Percentiles rank a stretch among this genome's conserved stretches.
phyloP scores from a whole-genome alignment of 2,329 filamentous ascomycete species.

The Knoxdaviesia proteae region DNA sequence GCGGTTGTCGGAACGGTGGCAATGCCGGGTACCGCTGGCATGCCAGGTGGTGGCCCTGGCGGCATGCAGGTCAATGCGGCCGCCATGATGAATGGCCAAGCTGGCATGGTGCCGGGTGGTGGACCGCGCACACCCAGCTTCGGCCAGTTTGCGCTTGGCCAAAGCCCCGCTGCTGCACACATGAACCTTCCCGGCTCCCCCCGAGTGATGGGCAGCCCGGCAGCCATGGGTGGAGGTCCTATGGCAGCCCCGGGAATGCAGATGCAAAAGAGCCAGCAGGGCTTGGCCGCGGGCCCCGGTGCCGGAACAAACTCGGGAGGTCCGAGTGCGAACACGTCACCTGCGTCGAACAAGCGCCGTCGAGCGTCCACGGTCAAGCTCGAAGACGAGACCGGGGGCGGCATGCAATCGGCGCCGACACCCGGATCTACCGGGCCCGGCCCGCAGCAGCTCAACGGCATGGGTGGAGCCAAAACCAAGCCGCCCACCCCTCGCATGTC shows the following conservation, averaged over 20 bases:
- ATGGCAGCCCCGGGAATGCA: constrained; percentile 48
- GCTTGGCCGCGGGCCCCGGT: constrained; percentile 8
- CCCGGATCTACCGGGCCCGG: constrained; percentile 18
- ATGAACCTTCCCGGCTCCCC: constrained; percentile 42
- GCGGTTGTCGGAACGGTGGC: too few relatives aligned
- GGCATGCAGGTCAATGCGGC: constrained; percentile 3
- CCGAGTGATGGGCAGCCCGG: constrained; percentile 36
- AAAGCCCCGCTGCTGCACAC: constrained; percentile 38
- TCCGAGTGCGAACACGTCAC: constrained; percentile 46
- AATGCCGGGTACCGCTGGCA: background rate
- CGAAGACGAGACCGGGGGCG: constrained; percentile 27
- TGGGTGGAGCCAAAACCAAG: constrained; percentile 25
- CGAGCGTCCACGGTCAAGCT: constrained; percentile 35
- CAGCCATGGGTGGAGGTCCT: constrained; percentile 19
- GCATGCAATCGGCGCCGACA: too few relatives aligned
- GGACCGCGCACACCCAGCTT: constrained; percentile 32
- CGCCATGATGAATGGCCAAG: constrained; percentile 25
- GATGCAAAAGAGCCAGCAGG: constrained; percentile 46
- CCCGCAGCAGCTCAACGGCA: constrained; percentile 27
- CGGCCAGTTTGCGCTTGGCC: constrained; percentile 34
- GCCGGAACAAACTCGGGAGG: constrained; percentile 35
- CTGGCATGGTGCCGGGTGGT: constrained; percentile 16
- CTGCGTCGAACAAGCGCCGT: constrained; percentile 36
- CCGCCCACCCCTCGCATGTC: constrained; percentile 34
- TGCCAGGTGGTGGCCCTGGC: background rate